Evolutionary conservation across 768 basidiomycete genomes (phyloP), one percentile per base, ranked within the genome.

Genomic region (Chalciporus pseudorubinellus): DNA sequence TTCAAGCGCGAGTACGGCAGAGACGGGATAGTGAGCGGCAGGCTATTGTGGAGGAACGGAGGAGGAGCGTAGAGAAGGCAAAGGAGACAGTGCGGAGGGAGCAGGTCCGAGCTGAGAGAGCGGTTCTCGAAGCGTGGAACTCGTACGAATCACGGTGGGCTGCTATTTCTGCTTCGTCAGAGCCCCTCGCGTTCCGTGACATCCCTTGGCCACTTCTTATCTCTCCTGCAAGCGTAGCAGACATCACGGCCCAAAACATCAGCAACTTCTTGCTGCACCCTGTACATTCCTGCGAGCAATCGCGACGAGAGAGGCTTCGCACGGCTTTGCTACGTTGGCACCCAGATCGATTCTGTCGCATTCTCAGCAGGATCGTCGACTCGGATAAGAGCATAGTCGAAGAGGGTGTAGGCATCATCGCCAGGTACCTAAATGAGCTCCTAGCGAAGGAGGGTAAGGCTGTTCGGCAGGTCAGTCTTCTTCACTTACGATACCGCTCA

Each of bases 261-360:
- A 64, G 71, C 18, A 61, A 65, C 43, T 89, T 92, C 65, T 69
- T 92, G 40, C 67, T 88, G 36, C 86, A 85, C 20, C 74, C 79
- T n/a, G 54, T 72, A 14, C 87, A 90, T 66, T 87, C 87, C 13
- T 68, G 70, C 51, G 72, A 71, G 9, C 75, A 80, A 55, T 72
- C 82, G 33, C 76, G 74, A 55, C 87, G 82, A 64, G 86, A 89
- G 48, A 76, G 86, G 51, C 77, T 89, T 52, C 78, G 82, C 41
- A 73, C 67, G 22, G 87, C 85, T 0, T 77, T 87, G 66, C 77
- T 87, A 19, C 75, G 86, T 39, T 91, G 88, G 88, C 89, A 92
- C 62, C 90, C 89, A 3, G 89, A 92, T 67, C 72, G 87, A 40
- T 90, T 90, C 71, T 70, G 78, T 50, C 71, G 85, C 34, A 54